phyloP scores from a whole-genome alignment of 1,284 basidiomycete genomes.

The Jaminaea rosea region DNA sequence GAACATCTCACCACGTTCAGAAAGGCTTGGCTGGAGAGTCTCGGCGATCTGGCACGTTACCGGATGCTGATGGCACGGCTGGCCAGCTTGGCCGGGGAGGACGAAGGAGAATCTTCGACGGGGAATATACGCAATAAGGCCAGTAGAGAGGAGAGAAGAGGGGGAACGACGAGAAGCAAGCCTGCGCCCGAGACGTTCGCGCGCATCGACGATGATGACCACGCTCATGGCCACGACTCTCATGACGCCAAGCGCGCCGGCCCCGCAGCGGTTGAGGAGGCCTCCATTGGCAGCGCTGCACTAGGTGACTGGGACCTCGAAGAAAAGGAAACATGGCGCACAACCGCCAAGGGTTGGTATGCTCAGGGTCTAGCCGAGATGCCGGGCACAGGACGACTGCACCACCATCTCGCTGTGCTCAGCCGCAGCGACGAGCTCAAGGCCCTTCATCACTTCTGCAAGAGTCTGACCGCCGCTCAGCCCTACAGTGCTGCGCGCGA shows the following conservation, averaged over 20 bases:
- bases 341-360: conserved; percentile 87
- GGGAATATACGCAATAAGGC: neutral
- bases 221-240: neutral
- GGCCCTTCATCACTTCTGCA: conserved; percentile 85
- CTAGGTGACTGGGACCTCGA: conserved; percentile 64
- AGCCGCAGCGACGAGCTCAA: conserved; percentile 71
- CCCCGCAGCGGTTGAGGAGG: conserved; percentile 35
- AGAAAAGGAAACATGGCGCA: conserved; percentile 85
- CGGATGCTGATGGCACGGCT: conserved; percentile 73
- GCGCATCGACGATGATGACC: conserved; percentile 2
- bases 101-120: neutral
- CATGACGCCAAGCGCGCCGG: neutral
- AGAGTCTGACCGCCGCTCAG: conserved; percentile 77
- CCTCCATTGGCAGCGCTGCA: conserved; percentile 74
- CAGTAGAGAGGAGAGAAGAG: neutral
- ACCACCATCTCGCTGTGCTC: conserved; percentile 86
- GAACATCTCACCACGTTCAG: conserved; percentile 63
- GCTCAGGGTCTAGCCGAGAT: conserved; percentile 73
- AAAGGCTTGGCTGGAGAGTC: conserved; percentile 82
- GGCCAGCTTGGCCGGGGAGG: neutral
- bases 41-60: conserved; percentile 89
- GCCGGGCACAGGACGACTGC: conserved; percentile 81
- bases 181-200: neutral
- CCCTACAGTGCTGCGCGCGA: conserved; percentile 78
- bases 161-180: neutral